Percentiles rank a stretch among this genome's conserved stretches.
phyloP scores from a whole-genome alignment of 306 rosid species.

The cucumber (Cucumis sativus) region Cucumber_9930_V3 NC_026661.2:4804001-4804500 shows the following conservation, averaged over 20 bases:
- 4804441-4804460: neutral
- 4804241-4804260: neutral
- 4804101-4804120: constrained; percentile 80
- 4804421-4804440: neutral
- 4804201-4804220: constrained; percentile 28
- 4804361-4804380: neutral
- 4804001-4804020: constrained; percentile 87
- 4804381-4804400: neutral
- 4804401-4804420: neutral
- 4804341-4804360: neutral
- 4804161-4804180: constrained; percentile 59
- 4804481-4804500: neutral
- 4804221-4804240: neutral
- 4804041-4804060: constrained; percentile 61
- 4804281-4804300: neutral
- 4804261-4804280: neutral
- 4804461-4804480: neutral
- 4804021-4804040: constrained; percentile 63
- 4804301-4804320: neutral
- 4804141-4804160: constrained; percentile 83
- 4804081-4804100: constrained; percentile 88
- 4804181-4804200: constrained; percentile 57
- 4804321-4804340: neutral
- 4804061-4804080: constrained; percentile 87
- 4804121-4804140: constrained; percentile 73